Evolutionary conservation across 345 rosid genomes (phyloP).

Genomic region (Erysimum cheiranthoides): DNA sequence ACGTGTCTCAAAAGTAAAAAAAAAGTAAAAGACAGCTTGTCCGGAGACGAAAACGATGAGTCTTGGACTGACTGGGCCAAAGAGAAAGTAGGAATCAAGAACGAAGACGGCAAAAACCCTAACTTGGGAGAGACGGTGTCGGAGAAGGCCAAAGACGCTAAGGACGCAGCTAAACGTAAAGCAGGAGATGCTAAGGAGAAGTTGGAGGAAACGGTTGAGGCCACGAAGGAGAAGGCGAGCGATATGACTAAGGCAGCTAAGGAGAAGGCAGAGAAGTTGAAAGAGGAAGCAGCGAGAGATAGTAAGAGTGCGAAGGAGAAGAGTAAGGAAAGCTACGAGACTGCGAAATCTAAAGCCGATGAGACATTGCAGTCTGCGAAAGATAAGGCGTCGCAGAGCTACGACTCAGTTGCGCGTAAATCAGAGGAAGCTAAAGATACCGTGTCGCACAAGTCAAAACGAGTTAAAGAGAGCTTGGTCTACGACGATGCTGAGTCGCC

Average conservation of each 20-base stretch:
- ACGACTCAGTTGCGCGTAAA: constrained; percentile 36
- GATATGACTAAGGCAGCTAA: constrained; percentile 39
- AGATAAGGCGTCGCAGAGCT: constrained; percentile 39
- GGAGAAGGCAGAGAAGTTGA: constrained; percentile 40
- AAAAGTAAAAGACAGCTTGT: constrained; percentile 42
- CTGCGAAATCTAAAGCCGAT: constrained; percentile 30
- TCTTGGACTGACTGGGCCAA: constrained; percentile 37
- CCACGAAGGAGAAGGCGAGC: constrained; percentile 42
- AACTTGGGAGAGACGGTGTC: constrained; percentile 38
- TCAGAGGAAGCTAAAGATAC: constrained; percentile 44
- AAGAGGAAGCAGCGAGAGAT: constrained; percentile 38
- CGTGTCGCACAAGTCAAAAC: constrained; percentile 37
- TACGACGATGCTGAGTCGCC: no score
- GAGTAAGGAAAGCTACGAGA: constrained; percentile 42
- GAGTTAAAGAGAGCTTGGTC: constrained; percentile 44
- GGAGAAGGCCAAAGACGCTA: constrained; percentile 42
- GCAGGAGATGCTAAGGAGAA: constrained; percentile 35
- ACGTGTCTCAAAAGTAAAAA: constrained; percentile 39
- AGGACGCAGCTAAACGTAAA: constrained; percentile 39
- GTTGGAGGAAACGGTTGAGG: constrained; percentile 39
- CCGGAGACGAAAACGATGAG: constrained; percentile 28
- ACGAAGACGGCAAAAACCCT: constrained; percentile 15
- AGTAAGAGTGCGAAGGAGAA: constrained; percentile 33
- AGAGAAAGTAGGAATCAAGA: constrained; percentile 34
- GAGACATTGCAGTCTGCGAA: constrained; percentile 42